Base-by-base conservation (phyloP, 208 protist species). In the Kentomonas sorsogonicus region DNA sequence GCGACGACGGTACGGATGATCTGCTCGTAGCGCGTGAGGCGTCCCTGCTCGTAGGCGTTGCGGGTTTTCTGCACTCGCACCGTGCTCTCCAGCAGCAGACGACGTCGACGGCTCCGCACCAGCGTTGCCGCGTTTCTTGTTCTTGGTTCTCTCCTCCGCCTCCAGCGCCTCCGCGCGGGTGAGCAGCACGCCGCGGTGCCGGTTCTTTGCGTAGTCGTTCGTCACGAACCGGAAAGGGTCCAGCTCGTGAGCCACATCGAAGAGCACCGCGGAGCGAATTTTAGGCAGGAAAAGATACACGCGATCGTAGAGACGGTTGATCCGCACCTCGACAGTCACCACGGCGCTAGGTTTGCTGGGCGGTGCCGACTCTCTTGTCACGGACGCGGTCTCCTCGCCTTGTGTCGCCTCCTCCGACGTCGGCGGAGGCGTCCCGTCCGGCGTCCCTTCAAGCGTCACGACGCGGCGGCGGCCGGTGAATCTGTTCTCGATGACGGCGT, bases 21-120 rank as follows among this genome's bases (percentile, higher is more conserved):
- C 34, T 77, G 44, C 60, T 89, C 72, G 45, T 79, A 90, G 22
- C 60, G 57, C 25, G 60, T 54, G 0, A 83, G 50, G 40, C 51
- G 65, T 1, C 86, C 86, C 36, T 80, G 74, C 46, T 83, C 72
- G 45, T 81, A 86, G 5, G 76, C 72, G 36, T 93, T 93, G 40
- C 59, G 53, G 10, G 69, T 63, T 26, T 77, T 66, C 0, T 62
- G 67, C 45, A 69, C 47, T 0, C 79, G 71, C 47, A 86, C 63
- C 1, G 43, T 47, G 34, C 63, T 78, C 30, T 72, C 43, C 11
- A 86, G 27, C 33, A 71, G 39, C 2, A 80, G 39, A 20, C 43
- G 50, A 7, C 3, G 45, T 11, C 11, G 22, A 10, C 46, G 18
- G 3, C 1, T 1, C 20, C 11, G 18, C 31, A 36, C 41, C 56